A percentile compares a stretch with the other conserved stretches of the same genome.
Evolutionary conservation across 148 eudicot species (phyloP).

Genomic region (Beta vulgaris): DNA sequence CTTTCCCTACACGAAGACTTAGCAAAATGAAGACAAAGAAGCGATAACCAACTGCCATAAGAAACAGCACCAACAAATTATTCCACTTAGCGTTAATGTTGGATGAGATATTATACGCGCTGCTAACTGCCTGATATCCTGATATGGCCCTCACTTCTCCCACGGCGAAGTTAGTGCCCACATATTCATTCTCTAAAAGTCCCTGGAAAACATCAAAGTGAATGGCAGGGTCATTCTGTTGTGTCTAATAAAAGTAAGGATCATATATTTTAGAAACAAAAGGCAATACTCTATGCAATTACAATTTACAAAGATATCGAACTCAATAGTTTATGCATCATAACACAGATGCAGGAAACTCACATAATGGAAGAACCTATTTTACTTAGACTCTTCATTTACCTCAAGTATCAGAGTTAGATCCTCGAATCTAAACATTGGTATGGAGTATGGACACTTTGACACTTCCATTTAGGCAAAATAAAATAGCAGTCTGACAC

Average conservation of each 20-base stretch:
- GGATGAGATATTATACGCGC: conserved; percentile 64
- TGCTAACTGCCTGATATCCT: conserved; percentile 79
- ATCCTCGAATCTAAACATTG: no score
- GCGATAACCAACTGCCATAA: conserved; percentile 82
- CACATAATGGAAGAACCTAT: not conserved
- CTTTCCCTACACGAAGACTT: conserved; percentile 43
- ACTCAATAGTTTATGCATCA: not conserved
- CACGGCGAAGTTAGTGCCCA: conserved; percentile 66
- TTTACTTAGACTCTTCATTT: no score
- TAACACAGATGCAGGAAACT: not conserved
- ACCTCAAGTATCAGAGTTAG: no score
- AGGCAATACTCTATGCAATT: not conserved
- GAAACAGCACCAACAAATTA: conserved; percentile 68
- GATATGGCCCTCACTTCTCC: conserved; percentile 82
- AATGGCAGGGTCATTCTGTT: conserved; percentile 4
- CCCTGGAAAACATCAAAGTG: conserved; percentile 45
- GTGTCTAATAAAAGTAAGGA: not conserved
- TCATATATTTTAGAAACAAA: no score
- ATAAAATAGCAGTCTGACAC: no score
- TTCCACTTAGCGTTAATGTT: conserved; percentile 65
- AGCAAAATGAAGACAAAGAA: conserved; percentile 62
- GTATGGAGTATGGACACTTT: no score
- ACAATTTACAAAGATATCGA: not conserved
- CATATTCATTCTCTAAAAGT: conserved; percentile 84
- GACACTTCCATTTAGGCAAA: no score